Percentiles rank a stretch among this genome's conserved stretches.
These are phyloP conservation scores for Tuctoria greenei DNA, from an alignment of 176 grass and related monocot genomes.

Conservation along the genomic window DNA sequence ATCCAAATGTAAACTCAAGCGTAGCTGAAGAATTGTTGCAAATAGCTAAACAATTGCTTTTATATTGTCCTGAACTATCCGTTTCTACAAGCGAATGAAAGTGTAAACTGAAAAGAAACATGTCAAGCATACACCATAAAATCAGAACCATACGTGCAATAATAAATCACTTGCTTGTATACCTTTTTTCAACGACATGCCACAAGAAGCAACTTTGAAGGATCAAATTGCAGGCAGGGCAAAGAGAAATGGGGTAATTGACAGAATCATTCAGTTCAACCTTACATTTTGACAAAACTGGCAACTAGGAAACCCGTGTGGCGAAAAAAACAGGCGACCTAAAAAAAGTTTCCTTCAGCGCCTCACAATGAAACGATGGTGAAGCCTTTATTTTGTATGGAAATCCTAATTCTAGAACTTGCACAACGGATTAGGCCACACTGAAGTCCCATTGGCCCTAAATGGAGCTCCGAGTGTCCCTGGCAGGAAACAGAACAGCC, in stretches of 20 bases:
- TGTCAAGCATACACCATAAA: slow-evolving; percentile 1
- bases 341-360: background rate
- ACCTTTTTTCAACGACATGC: background rate
- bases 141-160: background rate
- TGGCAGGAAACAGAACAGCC: background rate
- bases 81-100: slow-evolving; percentile 6
- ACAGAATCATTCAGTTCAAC: background rate
- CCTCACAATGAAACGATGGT: background rate
- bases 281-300: background rate
- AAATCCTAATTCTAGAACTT: slow-evolving; percentile 4
- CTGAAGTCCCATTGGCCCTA: background rate
- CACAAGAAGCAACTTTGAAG: slow-evolving; percentile 3
- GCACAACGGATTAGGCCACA: background rate
- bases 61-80: background rate
- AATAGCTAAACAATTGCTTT: background rate
- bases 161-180: slow-evolving; percentile 13
- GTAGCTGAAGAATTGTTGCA: background rate
- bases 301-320: background rate
- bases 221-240: background rate
- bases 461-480: background rate
- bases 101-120: background rate
- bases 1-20: slow-evolving; percentile 18
- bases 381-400: background rate
- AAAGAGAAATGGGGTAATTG: slow-evolving; percentile 10
- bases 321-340: background rate